Evolutionary conservation across 768 basidiomycete species (phyloP), one percentile per base, ranked within the genome.

Genomic region (Strobilomyces confusus): DNA sequence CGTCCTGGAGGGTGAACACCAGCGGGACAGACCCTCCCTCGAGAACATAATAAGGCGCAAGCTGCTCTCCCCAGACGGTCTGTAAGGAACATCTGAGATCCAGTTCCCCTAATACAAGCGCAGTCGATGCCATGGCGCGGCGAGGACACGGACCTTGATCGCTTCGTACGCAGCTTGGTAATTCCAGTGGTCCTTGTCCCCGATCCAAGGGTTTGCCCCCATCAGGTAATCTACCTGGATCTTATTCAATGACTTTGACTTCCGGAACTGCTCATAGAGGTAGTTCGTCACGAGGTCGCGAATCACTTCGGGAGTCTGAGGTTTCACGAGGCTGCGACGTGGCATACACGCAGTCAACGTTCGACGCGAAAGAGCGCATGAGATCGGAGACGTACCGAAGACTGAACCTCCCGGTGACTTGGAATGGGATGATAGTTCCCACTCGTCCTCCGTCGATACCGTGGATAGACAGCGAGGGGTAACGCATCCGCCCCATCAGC

Each of bases 11-110:
- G 2, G 89, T 89, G 33, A 93, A 76, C 9, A 90, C 92, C 25
- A 94, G 86, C 1, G 92, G 92, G 58, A 94, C 91, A 3, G 87
- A 88, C 1, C 93, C 93, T 22, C 90, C 92, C 68, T 94, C 92
- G 37, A 43, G 81, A 5, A 86, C 91, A 56, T 85, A 73, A 63
- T 92, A 87, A 1, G 91, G 90, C 6, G 80, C 78, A 65, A 79
- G 38, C 0, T 44, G 9, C 9, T 30, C 1, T 29, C 77, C 73
- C 19, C 30, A 30, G 20, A 53, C 45, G 11, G 43, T 26, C 40
- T 42, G 32, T 1, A 33, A 40, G 14, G 1, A 9, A 22, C 17
- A 14, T 9, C 17, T 23, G 30, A 32, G 26, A 25, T 48, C 12
- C 20, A 14, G 11, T 9, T 1, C 9, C n/a, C 48, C 48, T 4